These are phyloP conservation scores for Saccharomycopsis microspora DNA, from an alignment of 805 yeast species.

Conservation along the genomic window DNA sequence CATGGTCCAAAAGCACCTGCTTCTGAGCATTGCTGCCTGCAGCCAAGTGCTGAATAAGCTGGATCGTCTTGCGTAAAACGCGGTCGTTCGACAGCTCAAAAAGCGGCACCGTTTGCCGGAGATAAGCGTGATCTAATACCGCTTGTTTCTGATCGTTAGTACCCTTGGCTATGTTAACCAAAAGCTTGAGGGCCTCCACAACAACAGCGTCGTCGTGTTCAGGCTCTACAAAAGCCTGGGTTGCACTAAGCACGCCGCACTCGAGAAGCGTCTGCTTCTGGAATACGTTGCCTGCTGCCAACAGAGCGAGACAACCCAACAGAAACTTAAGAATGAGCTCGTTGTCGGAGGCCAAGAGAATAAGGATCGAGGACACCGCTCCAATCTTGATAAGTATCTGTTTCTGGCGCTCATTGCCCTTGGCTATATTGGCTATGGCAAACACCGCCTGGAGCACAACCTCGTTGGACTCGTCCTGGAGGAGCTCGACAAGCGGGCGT, in stretches of 20 bases:
- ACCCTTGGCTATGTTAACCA: slow-evolving; percentile 16
- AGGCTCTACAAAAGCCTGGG: slow-evolving; percentile 7
- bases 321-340: slow-evolving; percentile 15
- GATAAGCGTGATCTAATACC: slow-evolving; percentile 10
- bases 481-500: slow-evolving; percentile 13
- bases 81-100: slow-evolving; percentile 14
- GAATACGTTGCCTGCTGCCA: slow-evolving; percentile 15
- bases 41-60: slow-evolving; percentile 15
- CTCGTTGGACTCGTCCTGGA: slow-evolving; percentile 15
- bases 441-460: slow-evolving; percentile 16
- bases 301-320: slow-evolving; percentile 12
- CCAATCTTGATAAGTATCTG: slow-evolving; percentile 16
- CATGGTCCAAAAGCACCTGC: slow-evolving; percentile 15
- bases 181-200: slow-evolving; percentile 10
- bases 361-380: slow-evolving; percentile 7
- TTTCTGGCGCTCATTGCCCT: slow-evolving; percentile 14
- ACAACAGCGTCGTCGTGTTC: slow-evolving; percentile 14
- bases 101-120: slow-evolving; percentile 8
- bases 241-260: slow-evolving; percentile 1
- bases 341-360: slow-evolving; percentile 12
- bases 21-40: slow-evolving; percentile 11
- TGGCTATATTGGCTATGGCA: slow-evolving; percentile 15
- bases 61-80: slow-evolving; percentile 13
- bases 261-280: slow-evolving; percentile 15
- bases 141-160: slow-evolving; percentile 16